Conservation (phyloP, 208 protist species). For the Vickermania ingenoplastis region DNA sequence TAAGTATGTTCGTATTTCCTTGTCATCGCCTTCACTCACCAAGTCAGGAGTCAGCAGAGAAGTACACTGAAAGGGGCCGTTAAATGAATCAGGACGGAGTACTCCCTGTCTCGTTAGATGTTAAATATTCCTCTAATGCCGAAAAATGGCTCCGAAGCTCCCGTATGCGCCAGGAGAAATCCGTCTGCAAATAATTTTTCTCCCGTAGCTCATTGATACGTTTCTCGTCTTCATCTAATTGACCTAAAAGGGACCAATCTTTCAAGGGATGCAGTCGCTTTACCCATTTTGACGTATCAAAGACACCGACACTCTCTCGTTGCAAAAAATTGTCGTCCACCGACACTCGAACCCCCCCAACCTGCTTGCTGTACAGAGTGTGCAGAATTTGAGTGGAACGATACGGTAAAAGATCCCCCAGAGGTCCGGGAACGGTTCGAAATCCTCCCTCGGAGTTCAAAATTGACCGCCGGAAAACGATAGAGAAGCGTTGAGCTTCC, state of each 20-base stretch:
- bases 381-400: slow-evolving; percentile 77
- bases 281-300: slow-evolving; percentile 79
- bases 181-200: slow-evolving; percentile 64
- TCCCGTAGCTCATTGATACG: slow-evolving; percentile 60
- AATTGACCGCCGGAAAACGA: slow-evolving; percentile 82
- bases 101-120: neutral
- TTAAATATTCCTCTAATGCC: slow-evolving; percentile 29
- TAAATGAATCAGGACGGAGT: neutral
- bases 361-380: slow-evolving; percentile 73
- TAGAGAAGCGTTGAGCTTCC: slow-evolving; percentile 74
- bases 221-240: slow-evolving; percentile 81
- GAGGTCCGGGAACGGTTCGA: slow-evolving; percentile 47
- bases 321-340: slow-evolving; percentile 79
- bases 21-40: too few relatives aligned
- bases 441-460: slow-evolving; percentile 81
- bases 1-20: too few relatives aligned
- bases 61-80: too few relatives aligned
- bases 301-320: slow-evolving; percentile 62
- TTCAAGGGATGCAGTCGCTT: slow-evolving; percentile 69
- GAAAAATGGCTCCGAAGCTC: slow-evolving; percentile 67
- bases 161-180: slow-evolving; percentile 73
- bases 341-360: slow-evolving; percentile 67
- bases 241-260: slow-evolving; percentile 73
- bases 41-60: too few relatives aligned
- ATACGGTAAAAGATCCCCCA: slow-evolving; percentile 72